A percentile compares a stretch with the other conserved stretches of the same genome.
These are phyloP conservation scores for Caryocar brasiliense DNA, from an alignment of 441 rosid genomes.

Conservation along the genomic window DNA sequence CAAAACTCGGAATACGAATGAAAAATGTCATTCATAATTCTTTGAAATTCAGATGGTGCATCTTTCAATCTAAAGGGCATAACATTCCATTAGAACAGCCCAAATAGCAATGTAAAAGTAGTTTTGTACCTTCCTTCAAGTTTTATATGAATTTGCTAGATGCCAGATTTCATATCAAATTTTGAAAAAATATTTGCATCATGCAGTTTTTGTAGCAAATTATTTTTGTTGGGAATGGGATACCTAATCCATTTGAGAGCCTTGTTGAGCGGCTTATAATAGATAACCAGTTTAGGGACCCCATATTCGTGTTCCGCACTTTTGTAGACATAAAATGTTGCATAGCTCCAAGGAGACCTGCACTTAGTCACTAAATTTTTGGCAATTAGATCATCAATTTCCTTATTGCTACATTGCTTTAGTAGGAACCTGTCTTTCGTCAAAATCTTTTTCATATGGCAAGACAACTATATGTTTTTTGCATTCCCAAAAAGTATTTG, in stretches of 20 bases:
- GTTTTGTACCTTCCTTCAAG: background rate
- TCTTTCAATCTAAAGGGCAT: constrained; percentile 5
- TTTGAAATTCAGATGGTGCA: background rate
- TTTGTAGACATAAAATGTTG: background rate
- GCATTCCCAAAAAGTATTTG: background rate
- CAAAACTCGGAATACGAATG: background rate
- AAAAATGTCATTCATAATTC: constrained; percentile 1
- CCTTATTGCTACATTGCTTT: no score
- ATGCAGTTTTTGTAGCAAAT: background rate
- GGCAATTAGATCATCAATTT: background rate
- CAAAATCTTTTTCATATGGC: background rate
- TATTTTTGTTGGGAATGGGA: background rate
- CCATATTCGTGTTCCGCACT: background rate
- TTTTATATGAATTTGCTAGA: background rate
- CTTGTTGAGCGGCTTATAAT: background rate
- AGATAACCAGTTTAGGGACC: background rate
- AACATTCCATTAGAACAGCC: constrained; percentile 9
- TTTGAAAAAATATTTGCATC: background rate
- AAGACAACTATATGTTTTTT: background rate
- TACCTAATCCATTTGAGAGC: background rate
- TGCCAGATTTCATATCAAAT: constrained; percentile 3
- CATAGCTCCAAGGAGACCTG: background rate
- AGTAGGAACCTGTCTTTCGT: background rate
- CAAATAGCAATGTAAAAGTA: background rate
- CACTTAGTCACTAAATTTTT: background rate